Conservation (phyloP, 306 rosid species). For the Cucumis sativus region DNA sequence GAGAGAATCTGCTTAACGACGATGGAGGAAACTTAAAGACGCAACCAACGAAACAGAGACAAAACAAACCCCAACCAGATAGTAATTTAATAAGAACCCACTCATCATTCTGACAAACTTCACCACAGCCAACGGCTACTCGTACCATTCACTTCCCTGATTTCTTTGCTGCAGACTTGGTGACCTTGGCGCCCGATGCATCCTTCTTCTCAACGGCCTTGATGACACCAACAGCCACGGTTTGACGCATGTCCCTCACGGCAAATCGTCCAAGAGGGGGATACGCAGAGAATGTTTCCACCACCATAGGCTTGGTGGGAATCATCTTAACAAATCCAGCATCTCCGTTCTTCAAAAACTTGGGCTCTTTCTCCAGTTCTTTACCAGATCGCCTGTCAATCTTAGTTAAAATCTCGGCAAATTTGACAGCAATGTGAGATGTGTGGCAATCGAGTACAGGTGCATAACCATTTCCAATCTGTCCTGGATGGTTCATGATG, state of each 20-base stretch:
- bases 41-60: neutral
- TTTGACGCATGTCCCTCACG: slow-evolving; percentile 89
- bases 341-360: slow-evolving; percentile 79
- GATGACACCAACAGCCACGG: slow-evolving; percentile 89
- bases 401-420: slow-evolving; percentile 62
- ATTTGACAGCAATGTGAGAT: slow-evolving; percentile 80
- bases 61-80: neutral
- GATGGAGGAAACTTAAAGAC: slow-evolving; percentile 24
- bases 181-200: slow-evolving; percentile 49
- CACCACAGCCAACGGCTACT: neutral
- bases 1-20: slow-evolving; percentile 16
- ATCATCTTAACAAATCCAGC: slow-evolving; percentile 79
- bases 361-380: slow-evolving; percentile 84
- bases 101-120: slow-evolving; percentile 5
- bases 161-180: slow-evolving; percentile 75
- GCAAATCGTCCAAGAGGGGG: slow-evolving; percentile 93
- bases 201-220: slow-evolving; percentile 91
- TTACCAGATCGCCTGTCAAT: slow-evolving; percentile 88
- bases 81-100: neutral
- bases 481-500: slow-evolving; percentile 93
- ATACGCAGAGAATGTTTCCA: slow-evolving; percentile 67
- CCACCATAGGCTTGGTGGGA: slow-evolving; percentile 90
- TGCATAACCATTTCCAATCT: slow-evolving; percentile 82
- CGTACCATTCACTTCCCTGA: slow-evolving; percentile 46
- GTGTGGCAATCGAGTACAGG: slow-evolving; percentile 92